A percentile compares a stretch with the other conserved stretches of the same genome.
Conservation (phyloP, 1,139 yeast species). For the Saccharomyces hybrid region DNA sequence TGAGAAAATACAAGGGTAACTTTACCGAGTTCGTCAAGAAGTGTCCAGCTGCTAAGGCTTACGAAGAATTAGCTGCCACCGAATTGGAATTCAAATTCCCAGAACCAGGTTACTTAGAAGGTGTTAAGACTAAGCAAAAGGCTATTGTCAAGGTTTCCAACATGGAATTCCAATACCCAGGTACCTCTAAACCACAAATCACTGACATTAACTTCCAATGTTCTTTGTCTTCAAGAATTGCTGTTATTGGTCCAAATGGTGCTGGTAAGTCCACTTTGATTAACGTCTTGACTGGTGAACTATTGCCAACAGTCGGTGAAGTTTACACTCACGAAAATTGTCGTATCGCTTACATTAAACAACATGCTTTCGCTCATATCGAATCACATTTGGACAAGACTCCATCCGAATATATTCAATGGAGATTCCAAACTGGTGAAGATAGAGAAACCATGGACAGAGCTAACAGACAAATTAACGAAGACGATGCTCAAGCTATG, state of each 20-base stretch:
- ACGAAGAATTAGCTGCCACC: conserved; percentile 97
- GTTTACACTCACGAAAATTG: conserved; percentile 98
- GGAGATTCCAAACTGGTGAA: conserved; percentile 99
- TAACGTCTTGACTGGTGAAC: conserved; percentile 98
- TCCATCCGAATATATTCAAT: conserved; percentile 98
- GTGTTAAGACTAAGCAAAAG: conserved; percentile 99
- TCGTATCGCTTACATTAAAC: conserved; percentile 99
- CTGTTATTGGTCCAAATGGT: conserved; percentile 99
- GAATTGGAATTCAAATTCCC: conserved; percentile 95
- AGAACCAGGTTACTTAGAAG: conserved; percentile 99
- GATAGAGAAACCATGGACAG: conserved; percentile 99
- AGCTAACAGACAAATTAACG: conserved; percentile 98
- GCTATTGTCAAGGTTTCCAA: conserved; percentile 95
- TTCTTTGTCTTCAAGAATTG: conserved; percentile 98
- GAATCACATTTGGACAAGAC: conserved; percentile 98
- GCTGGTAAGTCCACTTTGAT: conserved; percentile 99
- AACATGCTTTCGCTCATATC: conserved; percentile 98
- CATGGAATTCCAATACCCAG: conserved; percentile 99
- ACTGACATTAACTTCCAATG: conserved; percentile 90
- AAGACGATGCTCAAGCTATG: conserved; percentile 95
- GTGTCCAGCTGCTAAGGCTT: conserved; percentile 97
- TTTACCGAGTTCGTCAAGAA: conserved; percentile 95
- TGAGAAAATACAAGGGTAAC: conserved; percentile 99
- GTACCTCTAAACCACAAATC: conserved; percentile 93
- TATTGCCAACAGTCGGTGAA: conserved; percentile 95